phyloP scores from a whole-genome alignment of 441 rosid species.

The Adansonia grandidieri region DNA sequence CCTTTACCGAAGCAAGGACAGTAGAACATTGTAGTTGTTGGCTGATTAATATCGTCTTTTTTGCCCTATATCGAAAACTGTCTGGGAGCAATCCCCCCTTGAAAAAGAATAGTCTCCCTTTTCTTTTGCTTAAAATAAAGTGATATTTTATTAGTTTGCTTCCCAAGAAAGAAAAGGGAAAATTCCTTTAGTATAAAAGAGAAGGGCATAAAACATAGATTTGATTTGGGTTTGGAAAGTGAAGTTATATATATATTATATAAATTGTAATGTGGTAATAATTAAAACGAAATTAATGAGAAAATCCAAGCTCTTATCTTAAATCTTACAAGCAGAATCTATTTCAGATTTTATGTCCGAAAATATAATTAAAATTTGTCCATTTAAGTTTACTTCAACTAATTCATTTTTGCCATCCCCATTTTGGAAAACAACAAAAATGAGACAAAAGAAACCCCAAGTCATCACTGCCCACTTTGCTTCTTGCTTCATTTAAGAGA shows the following conservation, averaged over 20 bases:
- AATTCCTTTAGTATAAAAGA: background rate
- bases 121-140: background rate
- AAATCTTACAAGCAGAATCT: too few relatives aligned
- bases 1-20: too few relatives aligned
- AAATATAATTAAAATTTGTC: background rate
- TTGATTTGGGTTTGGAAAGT: background rate
- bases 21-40: background rate
- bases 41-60: background rate
- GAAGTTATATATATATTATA: background rate
- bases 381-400: background rate
- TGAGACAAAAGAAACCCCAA: background rate
- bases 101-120: background rate
- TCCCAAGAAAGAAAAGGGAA: background rate
- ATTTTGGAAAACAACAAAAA: background rate
- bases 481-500: background rate
- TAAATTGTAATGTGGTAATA: background rate
- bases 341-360: background rate
- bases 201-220: background rate
- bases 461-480: background rate
- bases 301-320: background rate
- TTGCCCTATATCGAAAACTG: background rate
- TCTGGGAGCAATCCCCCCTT: background rate
- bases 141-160: background rate
- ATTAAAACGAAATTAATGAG: background rate
- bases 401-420: too few relatives aligned